Base-by-base conservation (phyloP, 2,329 filamentous ascomycete species). In the Fusarium nanum region DNA sequence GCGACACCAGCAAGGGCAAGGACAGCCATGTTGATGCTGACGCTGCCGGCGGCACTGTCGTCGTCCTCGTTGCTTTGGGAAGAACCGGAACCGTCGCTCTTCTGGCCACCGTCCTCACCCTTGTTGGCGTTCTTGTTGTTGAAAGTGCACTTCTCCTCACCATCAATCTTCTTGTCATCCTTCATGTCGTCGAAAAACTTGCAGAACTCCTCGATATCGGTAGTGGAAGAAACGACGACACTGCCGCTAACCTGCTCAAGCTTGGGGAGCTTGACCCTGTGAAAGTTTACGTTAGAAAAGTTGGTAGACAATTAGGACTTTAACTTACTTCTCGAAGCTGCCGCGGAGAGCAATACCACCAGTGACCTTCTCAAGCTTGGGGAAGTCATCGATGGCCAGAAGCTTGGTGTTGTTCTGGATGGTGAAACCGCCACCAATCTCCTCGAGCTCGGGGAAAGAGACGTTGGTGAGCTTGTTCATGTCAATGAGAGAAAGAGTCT, bases 391-490 rank as follows among this genome's bases (percentile, higher is more conserved):
- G 60, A 98, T 85, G 65, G 83, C 79, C 60, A 81, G 74, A 34
- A 98, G 87, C 59, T 85, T 84, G 66, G 93, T 93, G 90, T 98
- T 98, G 89, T 97, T 97, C 82, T 92, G 91, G 77, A 99, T 89
- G 74, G 92, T 89, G 79, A 97, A 88, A 79, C 92, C 93, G 83
- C 93, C 94, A 73, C 87, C 89, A 76, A 97, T 87, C 57, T 82
- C 86, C 72, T 84, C 86, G 47, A 98, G 86, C 23, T 78, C 48
- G 49, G 92, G 90, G 82, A 97, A 87, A 64, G 91, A 89, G 81
- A 98, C 86, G 87, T 97, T 97, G 78, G 83, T 79, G 53, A 92
- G 83, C 65, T 84, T 78, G 44, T 81, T 80, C 84, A 91, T 91
- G 82, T 86, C 86, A 78, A 89, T 85, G 75, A 92, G 88, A 6